Evolutionary conservation across 495 filamentous ascomycete genomes (phyloP).

Genomic region (Penicillium cinerascens): DNA sequence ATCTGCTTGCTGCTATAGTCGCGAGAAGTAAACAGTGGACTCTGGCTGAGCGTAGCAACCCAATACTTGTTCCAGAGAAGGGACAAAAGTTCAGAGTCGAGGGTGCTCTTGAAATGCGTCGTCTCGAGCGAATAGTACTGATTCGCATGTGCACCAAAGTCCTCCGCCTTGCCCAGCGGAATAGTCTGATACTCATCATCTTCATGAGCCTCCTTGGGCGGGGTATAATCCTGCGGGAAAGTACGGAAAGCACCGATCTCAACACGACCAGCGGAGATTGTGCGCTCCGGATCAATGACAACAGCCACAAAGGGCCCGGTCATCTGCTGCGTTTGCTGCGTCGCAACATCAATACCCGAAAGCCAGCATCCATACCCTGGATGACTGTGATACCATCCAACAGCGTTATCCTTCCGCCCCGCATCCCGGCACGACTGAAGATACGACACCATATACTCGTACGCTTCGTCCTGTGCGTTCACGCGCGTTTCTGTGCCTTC

Average conservation of each 20-base stretch:
- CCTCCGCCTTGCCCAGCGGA: slow-evolving; percentile 85
- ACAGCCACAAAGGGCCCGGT: slow-evolving; percentile 91
- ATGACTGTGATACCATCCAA: slow-evolving; percentile 98
- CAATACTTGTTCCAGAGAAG: slow-evolving; percentile 99
- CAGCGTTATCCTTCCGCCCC: slow-evolving; percentile 81
- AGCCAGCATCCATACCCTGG: slow-evolving; percentile 99
- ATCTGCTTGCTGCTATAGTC: slow-evolving; percentile 94
- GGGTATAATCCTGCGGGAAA: slow-evolving; percentile 72
- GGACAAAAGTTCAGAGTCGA: slow-evolving; percentile 81
- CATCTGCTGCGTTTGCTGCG: slow-evolving; percentile 82
- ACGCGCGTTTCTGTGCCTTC: slow-evolving; percentile 98
- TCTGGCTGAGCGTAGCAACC: slow-evolving; percentile 97
- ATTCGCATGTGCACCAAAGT: slow-evolving; percentile 89
- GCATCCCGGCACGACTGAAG: slow-evolving; percentile 68
- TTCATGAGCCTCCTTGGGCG: slow-evolving; percentile 41
- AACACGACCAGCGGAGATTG: slow-evolving; percentile 90
- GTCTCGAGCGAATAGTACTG: slow-evolving; percentile 90
- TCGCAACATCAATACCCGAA: slow-evolving; percentile 89
- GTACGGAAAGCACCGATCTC: slow-evolving; percentile 98
- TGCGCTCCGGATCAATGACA: slow-evolving; percentile 96
- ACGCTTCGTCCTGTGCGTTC: slow-evolving; percentile 90
- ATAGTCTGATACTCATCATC: slow-evolving; percentile 61
- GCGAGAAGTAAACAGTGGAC: slow-evolving; percentile 85
- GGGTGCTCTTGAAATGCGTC: slow-evolving; percentile 85
- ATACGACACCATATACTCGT: slow-evolving; percentile 94